Evolutionary conservation across 2,329 filamentous ascomycete genomes (phyloP).

Genomic region (Conoideocrella luteorostrata): DNA sequence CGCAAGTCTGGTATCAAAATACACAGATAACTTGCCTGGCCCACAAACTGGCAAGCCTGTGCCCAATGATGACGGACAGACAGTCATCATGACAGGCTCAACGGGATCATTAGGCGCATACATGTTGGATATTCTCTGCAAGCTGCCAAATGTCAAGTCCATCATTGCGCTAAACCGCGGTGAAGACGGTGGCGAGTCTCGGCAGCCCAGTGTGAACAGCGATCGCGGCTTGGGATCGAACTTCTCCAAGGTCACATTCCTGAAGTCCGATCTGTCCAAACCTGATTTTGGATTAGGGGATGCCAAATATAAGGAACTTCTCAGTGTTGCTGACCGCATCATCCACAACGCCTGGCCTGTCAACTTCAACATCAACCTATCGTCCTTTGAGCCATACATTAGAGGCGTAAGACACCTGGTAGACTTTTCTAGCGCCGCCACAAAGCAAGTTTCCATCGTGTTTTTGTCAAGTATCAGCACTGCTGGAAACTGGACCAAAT

Average conservation of each 20-base stretch:
- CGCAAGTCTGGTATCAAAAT: conserved; percentile 18
- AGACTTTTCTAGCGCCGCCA: conserved; percentile 29
- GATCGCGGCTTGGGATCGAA: conserved; percentile 31
- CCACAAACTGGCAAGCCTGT: conserved; percentile 15
- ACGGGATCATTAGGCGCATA: conserved; percentile 85
- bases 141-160: conserved; percentile 14
- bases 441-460: conserved; percentile 26
- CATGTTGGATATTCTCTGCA: conserved; percentile 39
- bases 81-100: conserved; percentile 76
- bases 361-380: conserved; percentile 44
- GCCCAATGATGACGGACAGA: conserved; percentile 31
- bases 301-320: conserved; percentile 27
- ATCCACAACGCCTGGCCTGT: conserved; percentile 47
- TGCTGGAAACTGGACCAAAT: conserved; percentile 25
- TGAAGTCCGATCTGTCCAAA: conserved; percentile 40
- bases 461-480: conserved; percentile 40
- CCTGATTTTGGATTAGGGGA: conserved; percentile 40
- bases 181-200: conserved; percentile 27
- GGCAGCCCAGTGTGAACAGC: conserved; percentile 30
- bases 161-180: conserved; percentile 22
- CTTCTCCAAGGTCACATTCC: conserved; percentile 37
- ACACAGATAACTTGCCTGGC: conserved; percentile 20
- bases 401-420: conserved; percentile 43
- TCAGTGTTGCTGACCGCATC: conserved; percentile 35
- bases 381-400: conserved; percentile 45